Percentiles rank a stretch among this genome's conserved stretches.
phyloP scores from a whole-genome alignment of 257 asterid species.

The Plantago elongata region DNA sequence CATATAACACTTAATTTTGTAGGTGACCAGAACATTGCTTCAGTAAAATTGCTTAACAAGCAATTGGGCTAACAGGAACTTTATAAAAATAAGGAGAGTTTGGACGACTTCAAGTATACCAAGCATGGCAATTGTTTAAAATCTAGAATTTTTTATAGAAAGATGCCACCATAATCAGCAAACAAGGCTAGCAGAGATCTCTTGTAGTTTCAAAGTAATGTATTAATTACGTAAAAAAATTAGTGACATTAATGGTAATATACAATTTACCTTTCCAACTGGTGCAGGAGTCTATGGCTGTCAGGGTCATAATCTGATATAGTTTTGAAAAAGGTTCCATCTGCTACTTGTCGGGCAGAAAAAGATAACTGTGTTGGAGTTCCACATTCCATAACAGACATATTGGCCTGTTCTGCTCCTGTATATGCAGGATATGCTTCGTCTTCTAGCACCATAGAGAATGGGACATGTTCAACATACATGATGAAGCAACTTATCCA shows the following conservation, averaged over 20 bases:
- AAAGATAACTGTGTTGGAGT: slow-evolving; percentile 83
- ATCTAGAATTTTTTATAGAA: neutral
- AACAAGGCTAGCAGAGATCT: slow-evolving; percentile 16
- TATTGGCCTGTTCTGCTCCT: slow-evolving; percentile 48
- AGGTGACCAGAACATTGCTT: too few species aligned
- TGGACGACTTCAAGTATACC: neutral
- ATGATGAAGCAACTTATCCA: slow-evolving; percentile 7
- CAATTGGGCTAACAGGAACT: too few species aligned
- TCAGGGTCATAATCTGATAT: slow-evolving; percentile 87
- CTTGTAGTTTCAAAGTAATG: slow-evolving; percentile 18
- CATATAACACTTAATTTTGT: too few species aligned
- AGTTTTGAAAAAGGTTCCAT: slow-evolving; percentile 81
- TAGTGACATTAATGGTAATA: slow-evolving; percentile 16
- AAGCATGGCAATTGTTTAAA: neutral
- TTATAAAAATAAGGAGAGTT: slow-evolving; percentile 8
- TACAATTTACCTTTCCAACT: slow-evolving; percentile 58
- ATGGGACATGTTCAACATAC: slow-evolving; percentile 23
- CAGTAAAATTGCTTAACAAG: too few species aligned
- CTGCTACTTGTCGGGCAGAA: slow-evolving; percentile 95
- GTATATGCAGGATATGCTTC: slow-evolving; percentile 76
- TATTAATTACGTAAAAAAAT: slow-evolving; percentile 17
- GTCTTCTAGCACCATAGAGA: slow-evolving; percentile 44
- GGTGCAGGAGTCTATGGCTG: slow-evolving; percentile 62
- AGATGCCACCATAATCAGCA: slow-evolving; percentile 11
- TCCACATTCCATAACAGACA: slow-evolving; percentile 67